phyloP scores from a whole-genome alignment of 139 green algal genomes.

The Picocystis salinarum region DNA sequence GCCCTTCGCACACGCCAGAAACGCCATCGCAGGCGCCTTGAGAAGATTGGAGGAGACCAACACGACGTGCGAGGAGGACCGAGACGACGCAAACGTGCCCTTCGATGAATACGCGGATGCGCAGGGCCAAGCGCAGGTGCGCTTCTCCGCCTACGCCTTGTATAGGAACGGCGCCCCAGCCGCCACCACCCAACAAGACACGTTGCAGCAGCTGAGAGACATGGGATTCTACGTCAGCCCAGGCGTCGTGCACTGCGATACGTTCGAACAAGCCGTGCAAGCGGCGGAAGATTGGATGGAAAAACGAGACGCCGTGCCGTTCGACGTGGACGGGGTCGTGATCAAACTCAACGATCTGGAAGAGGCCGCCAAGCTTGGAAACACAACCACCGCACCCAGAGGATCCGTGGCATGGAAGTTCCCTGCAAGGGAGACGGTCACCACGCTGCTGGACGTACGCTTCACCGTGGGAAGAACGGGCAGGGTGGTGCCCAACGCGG shows the following conservation, averaged over 20 bases:
- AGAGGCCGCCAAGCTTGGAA: not conserved
- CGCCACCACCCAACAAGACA: conserved; percentile 3
- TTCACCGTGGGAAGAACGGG: conserved; percentile 21
- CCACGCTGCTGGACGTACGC: conserved; percentile 16
- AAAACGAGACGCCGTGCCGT: conserved; percentile 10
- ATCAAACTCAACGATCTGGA: conserved; percentile 24
- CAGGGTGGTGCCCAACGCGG: conserved; percentile 19
- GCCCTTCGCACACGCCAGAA: conserved; percentile 27
- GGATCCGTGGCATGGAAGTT: conserved; percentile 41
- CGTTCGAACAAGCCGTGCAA: not conserved
- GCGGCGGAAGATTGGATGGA: conserved; percentile 20
- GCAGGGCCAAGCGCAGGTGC: no score
- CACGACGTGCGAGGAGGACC: no score
- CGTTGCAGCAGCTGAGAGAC: not conserved
- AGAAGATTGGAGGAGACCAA: conserved; percentile 26
- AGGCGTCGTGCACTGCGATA: conserved; percentile 9
- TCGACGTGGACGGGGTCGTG: conserved; percentile 28
- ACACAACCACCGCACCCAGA: conserved; percentile 6
- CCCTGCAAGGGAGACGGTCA: conserved; percentile 17
- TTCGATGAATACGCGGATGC: no score
- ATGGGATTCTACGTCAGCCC: conserved; percentile 11
- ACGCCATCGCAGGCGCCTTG: conserved; percentile 21
- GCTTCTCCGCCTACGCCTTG: not conserved
- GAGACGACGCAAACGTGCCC: no score
- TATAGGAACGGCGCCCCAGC: not conserved